Base-by-base conservation (phyloP, 139 green algal species). In the Ulvella scutata region DNA sequence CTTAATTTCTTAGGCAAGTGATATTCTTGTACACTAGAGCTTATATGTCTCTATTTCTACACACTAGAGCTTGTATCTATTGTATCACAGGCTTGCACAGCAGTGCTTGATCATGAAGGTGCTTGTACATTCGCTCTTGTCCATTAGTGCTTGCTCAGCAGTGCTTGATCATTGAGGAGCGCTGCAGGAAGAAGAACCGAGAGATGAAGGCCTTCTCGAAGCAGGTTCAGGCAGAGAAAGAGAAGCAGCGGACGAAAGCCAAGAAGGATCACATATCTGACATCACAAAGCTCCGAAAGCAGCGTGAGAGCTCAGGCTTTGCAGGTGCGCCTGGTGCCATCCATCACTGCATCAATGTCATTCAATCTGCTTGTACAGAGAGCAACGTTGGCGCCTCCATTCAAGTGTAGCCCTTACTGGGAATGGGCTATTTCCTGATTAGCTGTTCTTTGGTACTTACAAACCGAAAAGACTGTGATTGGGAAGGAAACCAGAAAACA, bases 181-280 rank as follows among this genome's bases (percentile, higher is more conserved):
- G 0, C 43, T 75, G 73, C 85, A 92, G 88, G 73, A 84, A 87
- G 29, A 98, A 97, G 84, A 83, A 92, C 78, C 85, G 94, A 3
- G 90, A 97, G 81, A 44, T 77, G 34, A 98, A 97, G 90, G 86
- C 85, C 73, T 98, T 92, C 78, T 75, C 75, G 60, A 98, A 98
- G 84, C 84, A 94, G 78, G 89, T 98, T 73, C 84, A 92, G 80
- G 88, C 87, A 17, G 90, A 94, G 80, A 89, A 88, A 73, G 37
- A 84, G 36, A 96, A 96, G 78, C 90, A 98, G 82, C 83, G 87
- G 9, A 80, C 79, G 28, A 77, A 88, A 59, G 75, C 86, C 9
- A 96, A 96, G 85, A 98, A 98, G 83, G 43, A 81, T 6, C 77
- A 85, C 43, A 93, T 97, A 61, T 78, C 86, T 10, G 78, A 83